These are phyloP conservation scores for Macrophomina phaseolina DNA, from an alignment of 2,329 filamentous ascomycete species.

Conservation along the genomic window DNA sequence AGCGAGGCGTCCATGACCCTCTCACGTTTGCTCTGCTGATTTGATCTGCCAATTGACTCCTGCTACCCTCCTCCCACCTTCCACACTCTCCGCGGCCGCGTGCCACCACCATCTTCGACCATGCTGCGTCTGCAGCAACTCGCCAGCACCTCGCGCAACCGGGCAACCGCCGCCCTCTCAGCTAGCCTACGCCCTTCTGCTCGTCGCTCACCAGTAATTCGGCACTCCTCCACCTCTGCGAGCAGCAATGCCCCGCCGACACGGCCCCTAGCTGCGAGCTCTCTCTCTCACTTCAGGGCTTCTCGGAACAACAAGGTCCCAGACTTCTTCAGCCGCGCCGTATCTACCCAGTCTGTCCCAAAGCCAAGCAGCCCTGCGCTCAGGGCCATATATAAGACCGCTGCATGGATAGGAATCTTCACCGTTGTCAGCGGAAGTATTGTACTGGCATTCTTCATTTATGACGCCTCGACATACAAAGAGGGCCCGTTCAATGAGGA, in stretches of 20 bases:
- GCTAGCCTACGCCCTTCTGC: background rate
- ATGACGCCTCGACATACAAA: conserved; percentile 90
- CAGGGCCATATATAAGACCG: conserved; percentile 69
- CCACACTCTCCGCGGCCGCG: background rate
- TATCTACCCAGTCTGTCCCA: conserved; percentile 41
- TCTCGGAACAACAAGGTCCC: conserved; percentile 4
- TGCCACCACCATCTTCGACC: background rate
- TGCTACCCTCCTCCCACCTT: background rate
- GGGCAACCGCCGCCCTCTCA: background rate
- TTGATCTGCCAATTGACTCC: conserved; percentile 2
- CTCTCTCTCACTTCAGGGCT: background rate
- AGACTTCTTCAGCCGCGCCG: conserved; percentile 30
- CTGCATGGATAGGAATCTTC: conserved; percentile 76
- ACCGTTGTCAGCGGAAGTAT: conserved; percentile 71
- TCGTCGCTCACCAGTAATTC: background rate
- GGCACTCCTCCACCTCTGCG: conserved; percentile 12
- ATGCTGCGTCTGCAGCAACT: conserved; percentile 28
- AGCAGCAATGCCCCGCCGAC: conserved; percentile 1
- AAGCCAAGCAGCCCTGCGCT: conserved; percentile 44
- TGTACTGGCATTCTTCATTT: conserved; percentile 86
- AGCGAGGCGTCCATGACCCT: conserved; percentile 5
- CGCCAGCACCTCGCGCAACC: conserved; percentile 16
- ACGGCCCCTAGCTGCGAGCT: conserved; percentile 16
- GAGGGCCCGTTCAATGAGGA: conserved; percentile 71
- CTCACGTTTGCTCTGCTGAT: conserved; percentile 8